Base-by-base conservation (phyloP, 2,329 filamentous ascomycete genomes). In the Calonectria fujianensis region DNA sequence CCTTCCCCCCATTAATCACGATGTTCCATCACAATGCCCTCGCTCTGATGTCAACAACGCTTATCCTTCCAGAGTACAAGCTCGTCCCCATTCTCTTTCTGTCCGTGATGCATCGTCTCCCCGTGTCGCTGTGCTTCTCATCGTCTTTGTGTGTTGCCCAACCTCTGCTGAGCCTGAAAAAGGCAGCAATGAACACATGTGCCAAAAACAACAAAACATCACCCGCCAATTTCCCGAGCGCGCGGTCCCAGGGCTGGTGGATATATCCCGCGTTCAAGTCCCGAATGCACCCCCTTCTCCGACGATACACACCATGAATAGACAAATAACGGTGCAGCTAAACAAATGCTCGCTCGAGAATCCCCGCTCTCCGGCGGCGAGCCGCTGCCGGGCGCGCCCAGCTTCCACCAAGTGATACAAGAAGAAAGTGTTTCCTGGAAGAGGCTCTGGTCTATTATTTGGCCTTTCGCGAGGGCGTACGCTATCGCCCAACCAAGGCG, bases 11-110 rank as follows among this genome's bases (percentile, higher is more conserved):
- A 80, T 80, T 79, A 77, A 75, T 77, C 77, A 76, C 76, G 70
- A 80, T 76, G 77, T 77, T 78, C 75, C 74, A 76, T 75, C 75
- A 76, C 72, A 74, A 73, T 74, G 64, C 72, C 64, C 69, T 64
- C 76, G 66, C 67, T 74, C 72, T 41, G 41, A 76, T 74, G 73
- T 75, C 73, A 75, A 77, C 74, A 78, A 78, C 67, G 77, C 80
- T 80, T 75, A 81, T 78, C 74, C 80, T 81, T 79, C 78, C 74
- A 81, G 77, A 80, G 76, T 80, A 81, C 77, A 82, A 80, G 75
- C 74, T 77, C 72, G 69, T 57, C 67, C 32, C 41, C 72, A 71
- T 74, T 73, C 63, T 71, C 73, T 65, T 75, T 63, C 52, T 74
- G 68, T 74, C 73, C 67, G 74, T 67, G 66, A 68, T 57, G 69